phyloP scores from a whole-genome alignment of 768 basidiomycete species.

The Cyclocybe cylindracea region DNA sequence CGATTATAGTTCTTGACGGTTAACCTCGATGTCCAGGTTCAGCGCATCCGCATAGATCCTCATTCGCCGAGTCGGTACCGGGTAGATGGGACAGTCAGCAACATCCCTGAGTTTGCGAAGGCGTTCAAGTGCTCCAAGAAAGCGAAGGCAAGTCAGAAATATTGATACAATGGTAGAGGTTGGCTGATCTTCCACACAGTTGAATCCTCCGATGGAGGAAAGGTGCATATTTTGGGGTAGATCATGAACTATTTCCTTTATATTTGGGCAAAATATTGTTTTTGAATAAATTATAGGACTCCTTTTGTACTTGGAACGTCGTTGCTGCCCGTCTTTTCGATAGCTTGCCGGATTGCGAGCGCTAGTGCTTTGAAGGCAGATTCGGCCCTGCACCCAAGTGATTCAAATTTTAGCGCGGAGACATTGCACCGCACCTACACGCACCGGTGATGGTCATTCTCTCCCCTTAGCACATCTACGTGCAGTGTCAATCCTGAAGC shows the following conservation, averaged over 20 bases:
- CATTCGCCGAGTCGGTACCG: conserved; percentile 83
- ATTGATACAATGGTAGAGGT: background rate
- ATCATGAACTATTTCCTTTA: conserved; percentile 7
- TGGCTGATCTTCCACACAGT: conserved; percentile 35
- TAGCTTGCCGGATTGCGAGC: conserved; percentile 93
- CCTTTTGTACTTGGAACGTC: conserved; percentile 98
- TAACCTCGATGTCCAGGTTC: conserved; percentile 44
- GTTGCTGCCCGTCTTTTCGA: conserved; percentile 81
- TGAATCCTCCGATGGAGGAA: conserved; percentile 81
- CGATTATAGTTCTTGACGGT: background rate
- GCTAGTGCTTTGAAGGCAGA: conserved; percentile 98
- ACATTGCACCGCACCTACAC: conserved; percentile 16
- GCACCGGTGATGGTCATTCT: conserved; percentile 97
- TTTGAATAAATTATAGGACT: conserved; percentile 52
- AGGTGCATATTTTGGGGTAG: conserved; percentile 80
- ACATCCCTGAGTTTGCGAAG: conserved; percentile 85
- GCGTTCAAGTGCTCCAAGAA: conserved; percentile 82
- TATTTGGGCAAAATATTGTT: conserved; percentile 9
- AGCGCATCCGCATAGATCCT: conserved; percentile 83
- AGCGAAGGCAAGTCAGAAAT: conserved; percentile 59
- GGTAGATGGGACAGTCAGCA: conserved; percentile 83
- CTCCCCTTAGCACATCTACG: conserved; percentile 90
- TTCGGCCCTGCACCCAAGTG: conserved; percentile 65
- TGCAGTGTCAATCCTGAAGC: conserved; percentile 94
- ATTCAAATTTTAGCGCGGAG: background rate